Evolutionary conservation across 371 early-diverging fungal genomes (phyloP), one percentile per base, ranked within the genome.

Genomic region (Apophysomyces ossiformis): DNA sequence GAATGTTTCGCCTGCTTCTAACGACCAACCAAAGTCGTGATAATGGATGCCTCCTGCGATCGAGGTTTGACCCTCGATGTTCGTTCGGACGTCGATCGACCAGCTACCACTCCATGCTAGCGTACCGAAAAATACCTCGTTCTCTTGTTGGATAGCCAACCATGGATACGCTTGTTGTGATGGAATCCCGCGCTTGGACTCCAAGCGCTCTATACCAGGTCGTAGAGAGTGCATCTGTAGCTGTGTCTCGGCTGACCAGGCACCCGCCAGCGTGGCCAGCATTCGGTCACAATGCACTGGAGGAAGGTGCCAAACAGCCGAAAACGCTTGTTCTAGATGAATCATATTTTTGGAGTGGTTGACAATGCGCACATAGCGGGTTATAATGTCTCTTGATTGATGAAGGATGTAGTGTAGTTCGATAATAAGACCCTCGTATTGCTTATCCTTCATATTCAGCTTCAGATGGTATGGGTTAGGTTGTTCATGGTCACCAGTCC

Each of bases 61-160:
- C 16, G 69, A 64, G 0, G 63, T 59, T 8, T 69, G 57, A 7
- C 76, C 75, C 12, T 73, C 66, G 0, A 69, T 68, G 21, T 68
- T 69, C 4, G 70, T 72, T 2, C 73, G 54, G 3, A 69, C 37
- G 8, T 70, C 65, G 16, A 80, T 78, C 5, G 69, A 60, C 82
- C 82, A 78, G 12, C 71, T 75, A 0, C 78, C 82, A 37, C 74
- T 73, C 82, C 82, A 81, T 7, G 60, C 78, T n/a, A 81, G 46
- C 1, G 82, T 68, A 1, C 82, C 82, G 63, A 81, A 81, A 58
- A 78, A 81, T 1, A 69, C 70, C 7, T 44, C 38, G 21, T 62
- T 59, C 4, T 61, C 61, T 11, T 74, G 68, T 37, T 61, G 57
- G 16, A 81, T 60, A 1, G 82, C 82, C 69, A 76, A 74, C 47